Evolutionary conservation across 371 early-diverging fungal genomes (phyloP).

Genomic region (Paramicrosporidium saccamoebae): DNA sequence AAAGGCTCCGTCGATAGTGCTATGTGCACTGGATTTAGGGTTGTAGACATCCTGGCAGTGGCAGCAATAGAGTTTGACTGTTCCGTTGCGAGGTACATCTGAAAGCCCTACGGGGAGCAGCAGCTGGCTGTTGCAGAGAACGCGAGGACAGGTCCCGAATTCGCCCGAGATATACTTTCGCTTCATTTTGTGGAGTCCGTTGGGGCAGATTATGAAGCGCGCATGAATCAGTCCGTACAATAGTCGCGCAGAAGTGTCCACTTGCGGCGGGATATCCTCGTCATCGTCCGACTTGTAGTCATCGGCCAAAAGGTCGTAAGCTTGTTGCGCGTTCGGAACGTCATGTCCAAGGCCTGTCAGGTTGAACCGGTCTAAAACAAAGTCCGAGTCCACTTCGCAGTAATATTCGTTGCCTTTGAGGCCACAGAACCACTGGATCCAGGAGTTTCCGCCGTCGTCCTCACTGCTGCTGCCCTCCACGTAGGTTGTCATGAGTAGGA

Average conservation of each 20-base stretch:
- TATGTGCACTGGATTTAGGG: constrained; percentile 43
- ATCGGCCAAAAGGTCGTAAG: constrained; percentile 61
- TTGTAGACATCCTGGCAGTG: constrained; percentile 79
- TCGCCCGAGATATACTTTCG: constrained; percentile 55
- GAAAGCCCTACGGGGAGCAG: constrained; percentile 63
- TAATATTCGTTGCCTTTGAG: constrained; percentile 67
- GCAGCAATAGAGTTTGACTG: constrained; percentile 69
- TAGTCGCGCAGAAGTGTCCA: constrained; percentile 42
- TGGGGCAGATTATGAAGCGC: constrained; percentile 53
- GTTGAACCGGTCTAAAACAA: constrained; percentile 77
- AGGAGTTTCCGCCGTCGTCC: constrained; percentile 27
- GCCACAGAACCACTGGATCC: constrained; percentile 45
- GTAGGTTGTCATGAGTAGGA: too few relatives aligned
- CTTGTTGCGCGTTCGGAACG: constrained; percentile 42
- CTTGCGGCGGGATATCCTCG: constrained; percentile 22
- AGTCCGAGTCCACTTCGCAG: constrained; percentile 78
- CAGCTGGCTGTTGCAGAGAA: constrained; percentile 44
- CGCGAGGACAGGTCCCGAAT: constrained; percentile 84
- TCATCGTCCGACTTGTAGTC: constrained; percentile 11
- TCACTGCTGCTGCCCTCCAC: constrained; percentile 22
- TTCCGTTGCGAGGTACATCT: constrained; percentile 38
- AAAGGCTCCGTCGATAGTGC: constrained; percentile 72
- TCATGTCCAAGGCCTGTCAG: constrained; percentile 52
- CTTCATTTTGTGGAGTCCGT: constrained; percentile 45
- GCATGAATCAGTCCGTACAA: constrained; percentile 76